Evolutionary conservation across 108 stramenopile species (phyloP).

Genomic region (Fragilaria crotonensis): DNA sequence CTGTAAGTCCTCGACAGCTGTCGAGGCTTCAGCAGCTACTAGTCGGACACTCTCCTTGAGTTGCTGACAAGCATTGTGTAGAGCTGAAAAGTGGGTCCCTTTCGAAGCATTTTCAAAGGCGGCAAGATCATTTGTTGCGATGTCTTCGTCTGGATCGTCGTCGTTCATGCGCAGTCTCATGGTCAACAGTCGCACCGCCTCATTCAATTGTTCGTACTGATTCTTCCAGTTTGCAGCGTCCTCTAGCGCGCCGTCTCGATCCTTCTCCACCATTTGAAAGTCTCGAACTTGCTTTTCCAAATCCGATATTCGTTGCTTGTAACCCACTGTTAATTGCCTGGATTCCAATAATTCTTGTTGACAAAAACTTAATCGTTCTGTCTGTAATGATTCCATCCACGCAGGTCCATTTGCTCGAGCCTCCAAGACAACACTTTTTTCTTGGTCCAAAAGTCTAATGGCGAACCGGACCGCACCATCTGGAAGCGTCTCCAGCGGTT

Average conservation of each 20-base stretch:
- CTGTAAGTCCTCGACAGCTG: conserved; percentile 48
- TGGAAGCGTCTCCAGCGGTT: conserved; percentile 22
- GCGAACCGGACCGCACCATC: conserved; percentile 71
- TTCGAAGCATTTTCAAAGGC: conserved; percentile 29
- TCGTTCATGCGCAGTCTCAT: conserved; percentile 8
- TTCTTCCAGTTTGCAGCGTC: conserved; percentile 66
- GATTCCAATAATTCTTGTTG: conserved; percentile 19
- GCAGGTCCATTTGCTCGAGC: conserved; percentile 65
- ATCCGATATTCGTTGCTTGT: conserved; percentile 16
- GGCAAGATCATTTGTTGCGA: background rate
- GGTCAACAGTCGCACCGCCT: conserved; percentile 53
- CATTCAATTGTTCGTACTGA: conserved; percentile 58
- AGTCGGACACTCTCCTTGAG: conserved; percentile 40
- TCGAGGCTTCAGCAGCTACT: conserved; percentile 40
- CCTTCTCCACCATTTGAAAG: conserved; percentile 48
- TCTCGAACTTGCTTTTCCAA: conserved; percentile 27
- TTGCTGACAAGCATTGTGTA: conserved; percentile 53
- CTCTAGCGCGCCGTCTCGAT: conserved; percentile 63
- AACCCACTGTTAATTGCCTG: conserved; percentile 5
- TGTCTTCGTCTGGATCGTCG: conserved; percentile 2
- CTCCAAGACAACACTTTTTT: conserved; percentile 54
- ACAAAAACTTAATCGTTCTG: conserved; percentile 47
- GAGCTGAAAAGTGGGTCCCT: conserved; percentile 46
- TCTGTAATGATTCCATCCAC: conserved; percentile 59
- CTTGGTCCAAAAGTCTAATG: conserved; percentile 20